Evolutionary conservation across 2,329 filamentous ascomycete genomes (phyloP).

Genomic region (Sclerotinia spermophila): DNA sequence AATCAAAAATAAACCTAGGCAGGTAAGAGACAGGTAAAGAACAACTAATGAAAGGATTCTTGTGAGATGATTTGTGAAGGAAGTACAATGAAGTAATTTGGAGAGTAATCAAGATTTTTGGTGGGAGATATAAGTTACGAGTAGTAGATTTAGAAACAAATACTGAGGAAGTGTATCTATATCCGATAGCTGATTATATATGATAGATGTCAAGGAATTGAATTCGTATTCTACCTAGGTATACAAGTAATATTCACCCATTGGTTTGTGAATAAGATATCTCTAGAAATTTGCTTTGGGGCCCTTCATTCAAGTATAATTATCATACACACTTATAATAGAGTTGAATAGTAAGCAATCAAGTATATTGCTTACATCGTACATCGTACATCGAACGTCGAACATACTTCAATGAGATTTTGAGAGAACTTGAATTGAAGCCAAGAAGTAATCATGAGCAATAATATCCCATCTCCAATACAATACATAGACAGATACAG

Average conservation of each 20-base stretch:
- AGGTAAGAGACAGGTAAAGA: background rate
- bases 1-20: background rate
- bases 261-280: background rate
- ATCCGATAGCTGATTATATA: background rate
- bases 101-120: background rate
- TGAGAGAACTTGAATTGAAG: background rate
- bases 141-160: background rate
- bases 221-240: background rate
- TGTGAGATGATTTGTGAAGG: background rate
- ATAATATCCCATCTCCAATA: constrained; percentile 3
- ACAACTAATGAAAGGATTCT: background rate
- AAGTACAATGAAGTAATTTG: background rate
- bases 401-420: background rate
- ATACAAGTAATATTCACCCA: background rate
- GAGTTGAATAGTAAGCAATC: background rate
- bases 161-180: background rate
- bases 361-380: background rate
- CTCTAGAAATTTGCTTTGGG: too few species aligned
- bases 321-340: background rate
- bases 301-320: too few species aligned
- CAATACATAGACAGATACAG: background rate
- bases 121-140: background rate
- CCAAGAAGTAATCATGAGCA: background rate
- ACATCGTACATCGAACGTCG: too few species aligned
- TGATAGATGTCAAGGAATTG: background rate